These are phyloP conservation scores for Metschnikowia similis DNA, from an alignment of 805 yeast genomes.

Conservation along the genomic window DNA sequence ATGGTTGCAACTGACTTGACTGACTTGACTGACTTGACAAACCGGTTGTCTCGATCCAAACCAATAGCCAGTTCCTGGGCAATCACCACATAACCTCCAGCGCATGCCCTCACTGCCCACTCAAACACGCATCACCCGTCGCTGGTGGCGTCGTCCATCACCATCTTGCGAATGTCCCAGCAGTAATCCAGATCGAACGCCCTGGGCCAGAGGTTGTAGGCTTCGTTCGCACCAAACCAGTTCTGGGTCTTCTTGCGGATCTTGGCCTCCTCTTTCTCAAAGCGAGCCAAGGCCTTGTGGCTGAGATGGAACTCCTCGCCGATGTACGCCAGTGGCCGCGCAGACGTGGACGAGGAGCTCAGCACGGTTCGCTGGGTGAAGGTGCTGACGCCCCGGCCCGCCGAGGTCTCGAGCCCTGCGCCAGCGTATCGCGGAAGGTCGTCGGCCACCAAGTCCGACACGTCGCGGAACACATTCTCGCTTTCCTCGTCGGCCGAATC, in stretches of 20 bases:
- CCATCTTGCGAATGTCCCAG: constrained; percentile 44
- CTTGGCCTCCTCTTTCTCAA: constrained; percentile 34
- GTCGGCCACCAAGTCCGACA: constrained; percentile 40
- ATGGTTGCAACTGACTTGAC: too few species aligned
- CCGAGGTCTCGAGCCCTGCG: not conserved
- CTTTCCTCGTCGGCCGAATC: constrained; percentile 30
- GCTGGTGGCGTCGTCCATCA: constrained; percentile 27
- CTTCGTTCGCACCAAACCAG: constrained; percentile 35
- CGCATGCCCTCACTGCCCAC: not conserved
- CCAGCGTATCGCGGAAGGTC: constrained; percentile 14
- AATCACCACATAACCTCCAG: too few species aligned
- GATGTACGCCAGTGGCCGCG: constrained; percentile 8
- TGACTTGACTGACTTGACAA: too few species aligned
- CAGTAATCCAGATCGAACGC: constrained; percentile 26
- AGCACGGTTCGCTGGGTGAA: constrained; percentile 37
- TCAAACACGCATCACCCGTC: not conserved
- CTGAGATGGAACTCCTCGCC: constrained; percentile 26
- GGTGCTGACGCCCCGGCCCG: constrained; percentile 30
- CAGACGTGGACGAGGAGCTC: constrained; percentile 19
- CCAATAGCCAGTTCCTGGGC: not conserved
- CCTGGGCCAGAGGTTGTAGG: constrained; percentile 17
- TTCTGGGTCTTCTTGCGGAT: constrained; percentile 30
- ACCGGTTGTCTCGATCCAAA: too few species aligned
- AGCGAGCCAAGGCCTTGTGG: constrained; percentile 26
- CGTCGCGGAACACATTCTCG: constrained; percentile 43